Evolutionary conservation across 805 yeast genomes (phyloP).

Genomic region (Suhomyces tanzawaensis): DNA sequence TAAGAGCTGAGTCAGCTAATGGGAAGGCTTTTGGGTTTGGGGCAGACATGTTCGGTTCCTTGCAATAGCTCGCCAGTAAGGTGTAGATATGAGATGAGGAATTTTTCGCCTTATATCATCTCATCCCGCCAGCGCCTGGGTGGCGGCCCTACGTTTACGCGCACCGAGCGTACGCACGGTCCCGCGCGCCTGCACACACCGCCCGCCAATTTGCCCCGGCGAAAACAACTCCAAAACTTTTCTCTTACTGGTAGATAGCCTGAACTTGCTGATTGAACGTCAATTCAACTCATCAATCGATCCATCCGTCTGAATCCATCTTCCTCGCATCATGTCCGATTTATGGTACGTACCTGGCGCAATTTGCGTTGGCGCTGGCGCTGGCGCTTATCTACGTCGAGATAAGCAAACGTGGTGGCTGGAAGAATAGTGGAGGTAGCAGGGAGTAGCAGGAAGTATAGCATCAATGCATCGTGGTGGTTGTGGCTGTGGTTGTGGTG

Average conservation of each 20-base stretch:
- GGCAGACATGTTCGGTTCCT: conserved; percentile 61
- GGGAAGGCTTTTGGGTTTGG: conserved; percentile 99
- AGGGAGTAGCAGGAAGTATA: too few relatives aligned
- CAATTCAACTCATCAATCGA: conserved; percentile 6
- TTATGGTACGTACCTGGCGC: conserved; percentile 60
- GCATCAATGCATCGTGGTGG: too few relatives aligned
- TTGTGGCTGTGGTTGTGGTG: too few relatives aligned
- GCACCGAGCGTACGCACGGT: neutral
- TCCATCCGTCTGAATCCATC: conserved; percentile 1
- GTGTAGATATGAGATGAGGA: neutral
- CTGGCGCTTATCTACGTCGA: too few relatives aligned
- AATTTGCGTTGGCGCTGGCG: too few relatives aligned
- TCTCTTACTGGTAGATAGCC: neutral
- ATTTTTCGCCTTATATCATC: neutral
- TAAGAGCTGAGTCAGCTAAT: conserved; percentile 90
- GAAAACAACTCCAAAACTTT: conserved; percentile 5
- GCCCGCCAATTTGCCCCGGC: conserved; percentile 5
- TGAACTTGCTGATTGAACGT: conserved; percentile 1
- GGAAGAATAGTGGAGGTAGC: too few relatives aligned
- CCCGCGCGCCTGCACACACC: neutral
- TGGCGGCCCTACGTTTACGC: conserved; percentile 1
- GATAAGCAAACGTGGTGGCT: too few relatives aligned
- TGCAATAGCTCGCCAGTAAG: conserved; percentile 30
- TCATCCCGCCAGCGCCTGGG: conserved; percentile 3
- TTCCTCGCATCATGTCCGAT: conserved; percentile 54